Base-by-base conservation (phyloP, 805 yeast genomes). In the Ogataea methylovora region DNA sequence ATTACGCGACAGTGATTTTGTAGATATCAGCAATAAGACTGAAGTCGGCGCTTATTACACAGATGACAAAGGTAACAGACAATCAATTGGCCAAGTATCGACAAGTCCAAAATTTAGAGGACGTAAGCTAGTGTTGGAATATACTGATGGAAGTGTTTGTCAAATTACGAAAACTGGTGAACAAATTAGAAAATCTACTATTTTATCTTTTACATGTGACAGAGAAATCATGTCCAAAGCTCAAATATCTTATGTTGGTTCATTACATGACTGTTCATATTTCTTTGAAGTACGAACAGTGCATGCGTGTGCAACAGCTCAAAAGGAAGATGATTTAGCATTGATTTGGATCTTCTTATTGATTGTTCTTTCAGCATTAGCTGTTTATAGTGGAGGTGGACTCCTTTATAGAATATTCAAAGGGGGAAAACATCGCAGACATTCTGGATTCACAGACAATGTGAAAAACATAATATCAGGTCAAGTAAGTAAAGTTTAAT, bases 231-330 rank as follows among this genome's bases (percentile, higher is more conserved):
- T 72, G 51, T 58, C 73, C 5, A 73, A 73, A 40, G 92, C 88
- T 0, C 65, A 73, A 24, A 63, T 85, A 1, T 69, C 83, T 13
- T 85, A 69, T 52, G 69, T 86, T 22, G 92, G 92, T 2, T 75
- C 76, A 6, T 49, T 73, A 27, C 73, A 84, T 52, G 84, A 86
- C 41, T 86, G 96, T 57, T 75, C 80, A 24, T 86, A 84, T 54
- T 73, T 80, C 49, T 86, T 86, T 54, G 95, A 86, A 50, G 86
- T 85, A 22, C 61, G 86, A 43, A 83, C 94, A 4, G 76, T 84
- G 28, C 82, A 79, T 58, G 95, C 94, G 0, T 86, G 96, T 56
- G 84, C 94, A 0, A 80, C 87, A 1, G 76, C 84, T 8, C 76
- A 79, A 33, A 71, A 76, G 45, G 73, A 69, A 10, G 79, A 79